A percentile compares a stretch with the other conserved stretches of the same genome.
These are phyloP conservation scores for Elsinoe ampelina DNA, from an alignment of 2,329 filamentous ascomycete species.

Conservation along the genomic window DNA sequence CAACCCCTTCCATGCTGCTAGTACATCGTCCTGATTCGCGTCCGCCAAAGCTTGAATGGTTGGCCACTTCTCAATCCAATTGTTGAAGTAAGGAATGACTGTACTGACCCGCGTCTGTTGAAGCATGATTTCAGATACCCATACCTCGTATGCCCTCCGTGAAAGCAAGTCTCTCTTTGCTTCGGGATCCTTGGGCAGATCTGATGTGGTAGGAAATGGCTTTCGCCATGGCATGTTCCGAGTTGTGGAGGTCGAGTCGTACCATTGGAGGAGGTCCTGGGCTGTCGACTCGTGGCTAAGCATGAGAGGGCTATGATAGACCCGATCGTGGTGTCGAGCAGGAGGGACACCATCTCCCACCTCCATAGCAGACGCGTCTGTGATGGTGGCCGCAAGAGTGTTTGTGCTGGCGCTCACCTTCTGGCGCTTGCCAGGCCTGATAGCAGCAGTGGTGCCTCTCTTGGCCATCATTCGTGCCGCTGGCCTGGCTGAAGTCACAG, in stretches of 20 bases:
- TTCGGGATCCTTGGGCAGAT: neutral
- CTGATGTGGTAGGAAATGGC: neutral
- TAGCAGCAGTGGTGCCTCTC: neutral
- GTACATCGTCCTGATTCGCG: neutral
- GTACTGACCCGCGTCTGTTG: slow-evolving; percentile 9
- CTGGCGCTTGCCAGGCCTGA: neutral
- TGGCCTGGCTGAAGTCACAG: neutral
- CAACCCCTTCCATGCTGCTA: slow-evolving; percentile 5
- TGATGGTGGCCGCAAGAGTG: neutral
- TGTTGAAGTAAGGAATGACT: slow-evolving; percentile 8
- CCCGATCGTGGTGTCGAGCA: neutral
- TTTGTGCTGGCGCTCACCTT: neutral
- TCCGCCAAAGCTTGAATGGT: neutral
- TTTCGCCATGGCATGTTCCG: slow-evolving; percentile 8
- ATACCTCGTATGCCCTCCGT: neutral
- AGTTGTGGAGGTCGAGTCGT: slow-evolving; percentile 1
- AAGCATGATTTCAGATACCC: slow-evolving; percentile 9
- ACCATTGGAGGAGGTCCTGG: neutral
- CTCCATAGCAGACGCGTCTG: neutral
- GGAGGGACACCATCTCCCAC: neutral
- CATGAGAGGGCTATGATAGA: neutral
- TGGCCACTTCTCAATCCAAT: slow-evolving; percentile 10
- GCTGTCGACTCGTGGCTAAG: neutral
- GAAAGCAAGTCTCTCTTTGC: neutral
- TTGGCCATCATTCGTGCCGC: neutral